Evolutionary conservation across 2,329 filamentous ascomycete genomes (phyloP), one percentile per base, ranked within the genome.

Genomic region (Pestalotiopsis sp.): DNA sequence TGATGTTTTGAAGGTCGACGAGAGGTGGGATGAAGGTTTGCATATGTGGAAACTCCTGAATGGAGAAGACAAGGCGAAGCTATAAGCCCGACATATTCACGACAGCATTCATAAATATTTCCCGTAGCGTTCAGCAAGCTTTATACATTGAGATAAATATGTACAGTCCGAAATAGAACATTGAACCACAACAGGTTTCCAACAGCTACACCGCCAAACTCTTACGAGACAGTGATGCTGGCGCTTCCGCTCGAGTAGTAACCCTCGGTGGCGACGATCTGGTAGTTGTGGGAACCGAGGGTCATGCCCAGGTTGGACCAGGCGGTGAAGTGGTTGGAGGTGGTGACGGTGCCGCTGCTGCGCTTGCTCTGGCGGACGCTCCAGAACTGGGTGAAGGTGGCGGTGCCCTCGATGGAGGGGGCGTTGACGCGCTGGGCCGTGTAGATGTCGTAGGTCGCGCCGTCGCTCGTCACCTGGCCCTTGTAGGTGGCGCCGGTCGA

Each of bases 381-480:
- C 83, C 83, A 85, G 78, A 81, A 86, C 78, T 86, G 85, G 71
- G 82, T 75, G 73, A 86, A 86, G 66, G 83, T 86, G 56, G 75
- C 71, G n/a, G 82, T 84, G 66, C 83, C 83, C 69, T 82, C 73
- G 69, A 85, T 85, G 60, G 79, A 81, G 23, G 83, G 83, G 72
- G 79, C 75, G 75, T 84, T 83, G 69, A 76, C 72, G 41, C 78
- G 76, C 65, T 73, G 73, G 69, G 74, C 76, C 66, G 72, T 72
- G 71, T 78, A 81, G 70, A 81, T 76, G 62, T 78, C 74, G 75
- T 81, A 81, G n/a, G 72, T 76, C 61, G 74, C 74, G 68, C 78
- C 79, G 71, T 80, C 79, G 52, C 72, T 76, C 4, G 69, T 75
- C 64, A 80, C 70, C 4, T 71, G 70, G 68, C 79, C 79, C 69